Evolutionary conservation across 1,284 basidiomycete species (phyloP).

Genomic region (Tylopilus sp.): DNA sequence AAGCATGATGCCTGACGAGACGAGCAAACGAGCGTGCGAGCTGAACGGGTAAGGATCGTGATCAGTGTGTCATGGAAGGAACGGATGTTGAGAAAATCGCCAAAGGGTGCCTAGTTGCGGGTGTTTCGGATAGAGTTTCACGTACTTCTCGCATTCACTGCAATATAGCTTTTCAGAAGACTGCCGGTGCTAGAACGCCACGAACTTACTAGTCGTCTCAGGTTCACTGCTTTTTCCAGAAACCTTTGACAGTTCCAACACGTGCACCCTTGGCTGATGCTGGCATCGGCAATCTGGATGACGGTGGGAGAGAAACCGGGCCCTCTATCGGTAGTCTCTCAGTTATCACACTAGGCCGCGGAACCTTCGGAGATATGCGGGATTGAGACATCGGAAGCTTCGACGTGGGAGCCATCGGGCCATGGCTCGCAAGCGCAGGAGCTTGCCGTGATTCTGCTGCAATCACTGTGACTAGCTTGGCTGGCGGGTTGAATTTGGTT

Average conservation of each 20-base stretch:
- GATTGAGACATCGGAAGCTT: constrained; percentile 22
- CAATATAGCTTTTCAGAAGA: constrained; percentile 1
- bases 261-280: constrained; percentile 23
- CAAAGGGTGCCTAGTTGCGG: constrained; percentile 2
- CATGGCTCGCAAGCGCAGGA: not conserved
- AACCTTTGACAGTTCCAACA: constrained; percentile 29
- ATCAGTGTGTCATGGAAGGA: not conserved
- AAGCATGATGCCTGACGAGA: constrained; percentile 4
- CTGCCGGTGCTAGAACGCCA: not conserved
- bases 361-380: constrained; percentile 16
- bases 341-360: constrained; percentile 1
- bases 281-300: constrained; percentile 27
- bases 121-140: constrained; percentile 6
- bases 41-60: constrained; percentile 22
- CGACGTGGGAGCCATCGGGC: constrained; percentile 8
- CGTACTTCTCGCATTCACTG: constrained; percentile 2
- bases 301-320: not conserved
- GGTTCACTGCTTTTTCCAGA: constrained; percentile 29
- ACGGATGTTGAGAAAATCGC: not conserved
- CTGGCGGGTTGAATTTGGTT: constrained; percentile 28
- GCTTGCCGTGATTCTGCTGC: constrained; percentile 23
- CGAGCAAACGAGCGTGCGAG: constrained; percentile 11
- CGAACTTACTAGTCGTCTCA: constrained; percentile 9
- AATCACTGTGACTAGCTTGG: constrained; percentile 30
- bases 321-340: constrained; percentile 7